Base-by-base conservation (phyloP, 768 basidiomycete species). In the Mycena galopus region DNA sequence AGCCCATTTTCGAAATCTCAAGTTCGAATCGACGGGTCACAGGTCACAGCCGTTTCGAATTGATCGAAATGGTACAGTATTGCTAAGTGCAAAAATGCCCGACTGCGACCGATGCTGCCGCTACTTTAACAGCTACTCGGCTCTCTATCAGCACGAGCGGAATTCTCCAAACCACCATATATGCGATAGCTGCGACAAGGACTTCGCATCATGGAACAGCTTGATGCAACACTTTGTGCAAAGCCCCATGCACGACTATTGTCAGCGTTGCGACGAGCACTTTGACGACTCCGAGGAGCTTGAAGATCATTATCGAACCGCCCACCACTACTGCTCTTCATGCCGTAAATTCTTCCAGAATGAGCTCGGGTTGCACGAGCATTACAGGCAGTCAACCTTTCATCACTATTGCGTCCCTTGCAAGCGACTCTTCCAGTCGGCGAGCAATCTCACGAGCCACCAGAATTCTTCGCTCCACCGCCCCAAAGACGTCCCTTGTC, bases 181-280 rank as follows among this genome's bases (percentile, higher is more conserved):
- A 47, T 92, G 92, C 74, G 5, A 79, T 14, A 76, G 81, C 12
- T 92, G 91, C 72, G 60, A 82, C 0, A 27, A 39, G 11, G 89
- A 91, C 72, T 92, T 91, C 76, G 5, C 74, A 0, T 77, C 86
- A 0, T 72, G 72, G 73, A 3, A 0, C 1, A 85, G 76, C 0
- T 85, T 89, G 69, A 82, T 80, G 67, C 82, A 89, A 67, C 92
- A 93, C 77, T 90, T 79, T 73, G 82, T 87, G 29, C 84, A 90
- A 64, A 89, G 87, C 75, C 79, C 81, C 8, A 29, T 17, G 0
- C 91, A 92, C 64, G 16, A 78, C 47, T 92, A 87, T 69, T 93
- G 92, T 78, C 86, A 87, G 66, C 42, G 74, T 23, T 92, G 92
- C 78, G 65, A 86, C 33, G 66, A 71, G 19, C 86, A 89, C 65